A percentile compares a stretch with the other conserved stretches of the same genome.
Evolutionary conservation across 2,329 filamentous ascomycete species (phyloP).

Genomic region (Colletotrichum tofieldiae): DNA sequence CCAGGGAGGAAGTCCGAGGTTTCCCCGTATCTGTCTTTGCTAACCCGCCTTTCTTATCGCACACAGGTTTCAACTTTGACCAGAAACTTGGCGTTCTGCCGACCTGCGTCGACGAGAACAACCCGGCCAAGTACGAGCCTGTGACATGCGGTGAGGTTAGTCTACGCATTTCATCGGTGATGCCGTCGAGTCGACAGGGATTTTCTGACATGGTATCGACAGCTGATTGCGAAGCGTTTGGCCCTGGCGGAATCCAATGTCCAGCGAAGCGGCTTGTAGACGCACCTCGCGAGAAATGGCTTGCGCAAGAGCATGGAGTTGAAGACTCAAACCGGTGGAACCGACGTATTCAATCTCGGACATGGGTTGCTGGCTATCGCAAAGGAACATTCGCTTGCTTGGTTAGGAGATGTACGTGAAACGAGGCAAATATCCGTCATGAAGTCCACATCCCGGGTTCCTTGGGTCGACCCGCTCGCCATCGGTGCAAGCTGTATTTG

Average conservation of each 20-base stretch:
- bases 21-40: neutral
- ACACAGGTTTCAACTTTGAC: constrained; percentile 62
- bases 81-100: constrained; percentile 65
- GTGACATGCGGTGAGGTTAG: constrained; percentile 64
- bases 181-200: neutral
- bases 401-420: neutral
- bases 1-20: neutral
- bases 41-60: constrained; percentile 5
- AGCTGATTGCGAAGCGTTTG: constrained; percentile 37
- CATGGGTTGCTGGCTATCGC: neutral
- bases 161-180: neutral
- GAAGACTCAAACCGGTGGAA: neutral
- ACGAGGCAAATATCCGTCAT: neutral
- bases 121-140: constrained; percentile 65
- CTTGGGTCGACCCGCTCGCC: neutral
- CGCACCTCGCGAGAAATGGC: neutral
- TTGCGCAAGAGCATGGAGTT: neutral
- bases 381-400: neutral
- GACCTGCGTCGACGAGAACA: constrained; percentile 61
- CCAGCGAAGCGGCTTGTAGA: neutral
- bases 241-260: constrained; percentile 15
- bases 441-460: neutral
- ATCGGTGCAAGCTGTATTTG: neutral
- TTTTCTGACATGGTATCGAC: constrained; percentile 23
- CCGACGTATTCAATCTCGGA: neutral